A percentile compares a stretch with the other conserved stretches of the same genome.
Conservation (phyloP, 345 rosid species). For the Punica granatum region DNA sequence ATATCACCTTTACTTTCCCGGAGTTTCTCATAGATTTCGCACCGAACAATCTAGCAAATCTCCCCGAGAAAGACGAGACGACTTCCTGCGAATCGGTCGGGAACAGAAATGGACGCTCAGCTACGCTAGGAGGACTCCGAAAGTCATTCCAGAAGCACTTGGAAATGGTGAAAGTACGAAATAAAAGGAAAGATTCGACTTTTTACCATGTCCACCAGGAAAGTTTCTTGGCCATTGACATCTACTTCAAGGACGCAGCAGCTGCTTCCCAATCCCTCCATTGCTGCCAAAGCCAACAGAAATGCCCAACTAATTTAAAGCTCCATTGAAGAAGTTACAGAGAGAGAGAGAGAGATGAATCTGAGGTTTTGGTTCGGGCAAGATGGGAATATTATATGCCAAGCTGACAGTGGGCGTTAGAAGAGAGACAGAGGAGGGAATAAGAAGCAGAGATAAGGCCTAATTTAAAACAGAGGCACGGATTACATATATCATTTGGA, state of each 20-base stretch:
- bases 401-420: no score
- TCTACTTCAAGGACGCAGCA: constrained; percentile 45
- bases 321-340: no score
- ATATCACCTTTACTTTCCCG: constrained; percentile 30
- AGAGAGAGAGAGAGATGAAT: no score
- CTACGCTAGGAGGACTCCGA: background rate
- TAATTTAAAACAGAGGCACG: no score
- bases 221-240: constrained; percentile 44
- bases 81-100: constrained; percentile 20
- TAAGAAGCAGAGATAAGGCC: no score
- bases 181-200: background rate
- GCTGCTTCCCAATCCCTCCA: background rate
- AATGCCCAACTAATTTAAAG: background rate
- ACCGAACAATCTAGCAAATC: constrained; percentile 26
- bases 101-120: background rate
- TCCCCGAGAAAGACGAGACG: constrained; percentile 30
- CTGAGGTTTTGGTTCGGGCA: no score
- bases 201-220: constrained; percentile 46
- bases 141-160: background rate
- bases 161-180: background rate
- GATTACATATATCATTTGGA: no score
- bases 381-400: no score
- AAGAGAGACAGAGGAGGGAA: background rate
- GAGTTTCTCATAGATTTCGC: constrained; percentile 4
- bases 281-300: background rate